Percentiles rank a stretch among this genome's conserved stretches.
Evolutionary conservation across 208 protist species (phyloP).

Genomic region (Vickermania ingenoplastis): DNA sequence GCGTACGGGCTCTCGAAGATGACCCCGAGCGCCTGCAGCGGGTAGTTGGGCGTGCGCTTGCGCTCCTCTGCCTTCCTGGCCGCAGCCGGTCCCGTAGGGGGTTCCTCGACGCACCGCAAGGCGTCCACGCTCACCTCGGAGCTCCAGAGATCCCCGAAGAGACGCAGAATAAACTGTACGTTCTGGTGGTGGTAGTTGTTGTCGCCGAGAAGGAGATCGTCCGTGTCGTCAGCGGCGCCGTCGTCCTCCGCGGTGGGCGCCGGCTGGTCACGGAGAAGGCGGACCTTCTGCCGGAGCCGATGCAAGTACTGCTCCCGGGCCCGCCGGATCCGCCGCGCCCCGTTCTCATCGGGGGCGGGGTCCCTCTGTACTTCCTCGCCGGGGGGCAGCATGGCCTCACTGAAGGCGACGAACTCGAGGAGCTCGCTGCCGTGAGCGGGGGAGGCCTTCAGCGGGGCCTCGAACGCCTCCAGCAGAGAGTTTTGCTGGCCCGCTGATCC

Average conservation of each 20-base stretch:
- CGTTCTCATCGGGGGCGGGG: background rate
- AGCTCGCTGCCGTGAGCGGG: background rate
- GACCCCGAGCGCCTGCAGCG: background rate
- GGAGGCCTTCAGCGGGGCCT: background rate
- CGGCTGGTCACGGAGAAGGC: background rate
- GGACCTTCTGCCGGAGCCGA: background rate
- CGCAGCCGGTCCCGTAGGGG: background rate
- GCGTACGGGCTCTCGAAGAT: background rate
- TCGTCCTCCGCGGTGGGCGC: background rate
- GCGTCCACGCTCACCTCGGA: background rate
- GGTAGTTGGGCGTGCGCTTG: background rate
- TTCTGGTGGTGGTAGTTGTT: constrained; percentile 52
- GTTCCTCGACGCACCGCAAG: background rate
- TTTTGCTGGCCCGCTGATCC: too few species aligned
- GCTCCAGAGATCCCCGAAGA: constrained; percentile 35
- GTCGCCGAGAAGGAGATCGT: constrained; percentile 27
- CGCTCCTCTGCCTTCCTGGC: background rate
- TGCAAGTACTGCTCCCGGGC: background rate
- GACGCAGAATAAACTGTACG: constrained; percentile 47
- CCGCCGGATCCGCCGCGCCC: background rate
- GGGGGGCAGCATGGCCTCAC: background rate
- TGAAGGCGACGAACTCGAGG: background rate
- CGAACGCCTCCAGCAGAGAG: background rate
- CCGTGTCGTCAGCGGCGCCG: constrained; percentile 2
- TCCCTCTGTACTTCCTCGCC: too few species aligned